Evolutionary conservation across 352 stramenopile genomes (phyloP).

Genomic region (Plasmopara viticola): DNA sequence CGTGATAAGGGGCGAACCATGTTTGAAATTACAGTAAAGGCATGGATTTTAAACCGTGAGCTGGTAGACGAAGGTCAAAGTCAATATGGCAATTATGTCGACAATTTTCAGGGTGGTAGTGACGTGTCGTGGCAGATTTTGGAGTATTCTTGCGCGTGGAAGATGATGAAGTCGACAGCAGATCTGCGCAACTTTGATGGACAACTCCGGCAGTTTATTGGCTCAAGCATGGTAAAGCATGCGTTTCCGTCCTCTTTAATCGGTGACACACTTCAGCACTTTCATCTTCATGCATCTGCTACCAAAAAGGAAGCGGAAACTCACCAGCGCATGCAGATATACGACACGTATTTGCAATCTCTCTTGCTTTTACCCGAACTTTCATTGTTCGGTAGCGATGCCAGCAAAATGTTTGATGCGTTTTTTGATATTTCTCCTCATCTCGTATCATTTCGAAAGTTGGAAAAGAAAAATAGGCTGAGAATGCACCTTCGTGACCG

Average conservation of each 20-base stretch:
- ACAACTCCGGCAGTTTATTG: conserved; percentile 39
- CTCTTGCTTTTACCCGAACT: conserved; percentile 45
- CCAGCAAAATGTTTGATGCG: conserved; percentile 46
- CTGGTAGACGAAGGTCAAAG: conserved; percentile 20
- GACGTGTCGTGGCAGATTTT: conserved; percentile 47
- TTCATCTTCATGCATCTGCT: conserved; percentile 12
- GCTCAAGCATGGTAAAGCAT: conserved; percentile 41
- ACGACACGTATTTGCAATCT: conserved; percentile 46
- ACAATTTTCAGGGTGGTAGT: conserved; percentile 2
- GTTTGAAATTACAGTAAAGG: conserved; percentile 49
- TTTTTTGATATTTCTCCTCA: conserved; percentile 66
- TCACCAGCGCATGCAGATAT: conserved; percentile 29
- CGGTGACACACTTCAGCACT: conserved; percentile 11
- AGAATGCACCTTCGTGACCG: conserved; percentile 45
- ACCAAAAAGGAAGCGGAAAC: conserved; percentile 28
- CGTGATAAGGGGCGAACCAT: conserved; percentile 22
- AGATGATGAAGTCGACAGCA: conserved; percentile 33
- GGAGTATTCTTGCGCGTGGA: conserved; percentile 60
- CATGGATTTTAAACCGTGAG: conserved; percentile 61
- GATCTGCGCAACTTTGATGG: conserved; percentile 50
- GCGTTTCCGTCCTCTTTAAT: conserved; percentile 30
- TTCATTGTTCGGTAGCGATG: conserved; percentile 52
- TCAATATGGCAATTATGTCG: not conserved
- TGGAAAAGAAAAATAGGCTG: conserved; percentile 40
- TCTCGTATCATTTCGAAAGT: conserved; percentile 34